Evolutionary conservation across 176 grass and related monocot genomes (phyloP), one percentile per base, ranked within the genome.

Genomic region (Tillandsia leiboldiana): DNA sequence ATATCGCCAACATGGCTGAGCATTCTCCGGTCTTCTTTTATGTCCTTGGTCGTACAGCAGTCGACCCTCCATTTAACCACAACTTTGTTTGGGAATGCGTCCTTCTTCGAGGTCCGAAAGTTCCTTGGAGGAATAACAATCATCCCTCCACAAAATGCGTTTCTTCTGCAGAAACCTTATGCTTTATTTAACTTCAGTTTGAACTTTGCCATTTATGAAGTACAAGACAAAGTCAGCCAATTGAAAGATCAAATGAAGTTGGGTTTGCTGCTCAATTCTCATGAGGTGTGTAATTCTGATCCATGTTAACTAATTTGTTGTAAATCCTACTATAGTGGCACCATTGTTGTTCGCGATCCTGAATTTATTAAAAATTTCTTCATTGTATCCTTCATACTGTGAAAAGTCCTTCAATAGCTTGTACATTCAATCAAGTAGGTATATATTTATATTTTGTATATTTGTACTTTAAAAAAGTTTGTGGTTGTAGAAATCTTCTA

Each of bases 41-140:
- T 91, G 83, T 82, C 72, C 66, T 80, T 96, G 73, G 88, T 89
- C 27, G 64, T 84, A 64, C 66, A 62, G 51, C 83, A 96, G 63
- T 91, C 88, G 51, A 91, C 78, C 54, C 72, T 96, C 26, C 80
- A 91, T 52, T 83, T 96, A 63, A 89, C 92, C 0, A 63, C 78
- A 63, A 81, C 76, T 0, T 73, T 96, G 69, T 96, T 91, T 69
- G 88, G 92, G 63, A 84, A 70, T 29, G 82, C 85, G 56, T 89
- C 88, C 27, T 80, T 70, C 63, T 91, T 96, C 14, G 78, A 96
- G 66, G 86, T 91, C 50, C 23, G 77, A 63, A 96, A 83, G 66
- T 96, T 91, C 70, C 92, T 83, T 72, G 85, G 88, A 28, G 92
- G 92, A 83, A 91, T 96, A 24, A 91, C 92, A 65, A 91, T 96